A percentile compares a stretch with the other conserved stretches of the same genome.
phyloP scores from a whole-genome alignment of 495 filamentous ascomycete genomes.

The Cryomyces antarcticus region DNA sequence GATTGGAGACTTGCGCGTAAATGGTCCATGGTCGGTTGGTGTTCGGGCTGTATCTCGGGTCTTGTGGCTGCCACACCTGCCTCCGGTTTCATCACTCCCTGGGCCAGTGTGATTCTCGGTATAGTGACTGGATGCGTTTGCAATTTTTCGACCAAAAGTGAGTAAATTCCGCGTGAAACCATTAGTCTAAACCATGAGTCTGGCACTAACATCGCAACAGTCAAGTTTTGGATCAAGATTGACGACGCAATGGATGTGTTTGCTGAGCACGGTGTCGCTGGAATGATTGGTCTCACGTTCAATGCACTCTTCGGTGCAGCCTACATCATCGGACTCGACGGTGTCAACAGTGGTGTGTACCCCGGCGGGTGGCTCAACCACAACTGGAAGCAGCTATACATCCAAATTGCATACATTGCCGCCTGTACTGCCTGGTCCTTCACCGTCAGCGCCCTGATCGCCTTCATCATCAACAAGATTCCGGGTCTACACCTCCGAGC shows the following conservation, averaged over 20 bases:
- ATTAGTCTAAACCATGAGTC: no score
- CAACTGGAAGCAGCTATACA: slow-evolving; percentile 76
- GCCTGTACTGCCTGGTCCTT: slow-evolving; percentile 62
- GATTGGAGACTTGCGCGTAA: slow-evolving; percentile 90
- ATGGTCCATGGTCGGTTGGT: slow-evolving; percentile 99
- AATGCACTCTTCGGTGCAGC: slow-evolving; percentile 77
- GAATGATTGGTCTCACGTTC: slow-evolving; percentile 80
- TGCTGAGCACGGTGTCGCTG: slow-evolving; percentile 90
- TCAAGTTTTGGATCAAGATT: slow-evolving; percentile 90
- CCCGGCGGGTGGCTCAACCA: slow-evolving; percentile 71
- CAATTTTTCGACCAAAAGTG: slow-evolving; percentile 86
- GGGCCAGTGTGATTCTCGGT: slow-evolving; percentile 72
- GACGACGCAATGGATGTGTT: slow-evolving; percentile 97
- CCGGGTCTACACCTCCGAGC: slow-evolving; percentile 85
- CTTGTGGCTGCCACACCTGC: slow-evolving; percentile 28
- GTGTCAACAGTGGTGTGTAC: slow-evolving; percentile 58
- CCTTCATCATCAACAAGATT: slow-evolving; percentile 64
- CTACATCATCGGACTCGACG: slow-evolving; percentile 85
- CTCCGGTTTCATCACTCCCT: slow-evolving; percentile 50
- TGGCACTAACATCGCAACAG: slow-evolving; percentile 13
- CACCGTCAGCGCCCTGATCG: slow-evolving; percentile 64
- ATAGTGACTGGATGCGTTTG: slow-evolving; percentile 66
- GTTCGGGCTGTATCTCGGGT: slow-evolving; percentile 49
- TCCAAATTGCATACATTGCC: slow-evolving; percentile 77
- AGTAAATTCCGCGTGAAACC: slow-evolving; percentile 1